Conservation (phyloP, 179 eudicot genomes). For the Spergularia azorica region DNA sequence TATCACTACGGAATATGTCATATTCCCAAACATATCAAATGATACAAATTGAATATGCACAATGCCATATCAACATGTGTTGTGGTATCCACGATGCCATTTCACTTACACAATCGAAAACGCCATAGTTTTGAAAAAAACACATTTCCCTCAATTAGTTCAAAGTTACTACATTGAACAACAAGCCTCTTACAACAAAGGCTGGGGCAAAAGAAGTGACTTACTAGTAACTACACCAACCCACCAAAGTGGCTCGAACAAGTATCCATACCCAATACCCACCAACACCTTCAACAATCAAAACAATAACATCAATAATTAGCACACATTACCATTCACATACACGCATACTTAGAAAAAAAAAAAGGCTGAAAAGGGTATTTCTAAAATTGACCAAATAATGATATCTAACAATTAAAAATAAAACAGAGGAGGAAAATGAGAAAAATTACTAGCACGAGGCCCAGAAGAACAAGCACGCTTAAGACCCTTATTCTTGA, state of each 20-base stretch:
- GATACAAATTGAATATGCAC: no score
- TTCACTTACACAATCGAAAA: conserved; percentile 7
- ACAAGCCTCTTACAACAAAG: neutral
- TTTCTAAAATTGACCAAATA: conserved; percentile 12
- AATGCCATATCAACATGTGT: neutral
- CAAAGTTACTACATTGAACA: neutral
- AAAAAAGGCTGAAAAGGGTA: conserved; percentile 7
- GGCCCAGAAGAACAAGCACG: conserved; percentile 69
- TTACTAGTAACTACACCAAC: conserved; percentile 91
- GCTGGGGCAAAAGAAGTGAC: conserved; percentile 24
- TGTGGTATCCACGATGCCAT: neutral
- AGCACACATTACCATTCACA: conserved; percentile 12
- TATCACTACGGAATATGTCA: no score
- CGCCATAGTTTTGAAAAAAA: neutral
- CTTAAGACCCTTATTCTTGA: conserved; percentile 89
- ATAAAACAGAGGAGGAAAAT: neutral
- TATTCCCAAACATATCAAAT: no score
- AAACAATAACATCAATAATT: conserved; percentile 13
- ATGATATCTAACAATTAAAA: neutral
- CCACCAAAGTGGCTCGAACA: conserved; percentile 96
- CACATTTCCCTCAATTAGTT: neutral
- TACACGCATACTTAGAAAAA: neutral
- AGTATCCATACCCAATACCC: conserved; percentile 66
- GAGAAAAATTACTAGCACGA: conserved; percentile 58
- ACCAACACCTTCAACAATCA: conserved; percentile 62